These are phyloP conservation scores for Tubosaeta sp. DNA, from an alignment of 768 basidiomycete genomes.

Conservation along the genomic window DNA sequence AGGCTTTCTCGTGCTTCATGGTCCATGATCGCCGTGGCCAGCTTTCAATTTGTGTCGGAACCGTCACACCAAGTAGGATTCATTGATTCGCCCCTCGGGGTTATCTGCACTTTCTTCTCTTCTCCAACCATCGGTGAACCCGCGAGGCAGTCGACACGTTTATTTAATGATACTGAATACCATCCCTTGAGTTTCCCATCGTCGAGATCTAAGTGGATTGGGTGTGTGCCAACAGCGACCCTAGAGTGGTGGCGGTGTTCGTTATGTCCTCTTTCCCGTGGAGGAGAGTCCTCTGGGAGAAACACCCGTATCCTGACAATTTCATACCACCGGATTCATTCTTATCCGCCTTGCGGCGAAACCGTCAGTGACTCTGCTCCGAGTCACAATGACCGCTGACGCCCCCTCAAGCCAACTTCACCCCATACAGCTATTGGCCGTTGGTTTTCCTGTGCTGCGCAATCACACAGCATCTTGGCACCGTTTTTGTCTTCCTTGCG, in stretches of 20 bases:
- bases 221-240: background rate
- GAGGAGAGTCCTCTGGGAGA: conserved; percentile 79
- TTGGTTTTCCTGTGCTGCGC: conserved; percentile 67
- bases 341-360: conserved; percentile 71
- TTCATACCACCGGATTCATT: conserved; percentile 74
- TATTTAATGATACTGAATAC: conserved; percentile 26
- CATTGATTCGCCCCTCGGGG: conserved; percentile 30
- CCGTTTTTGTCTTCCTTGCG: conserved; percentile 76
- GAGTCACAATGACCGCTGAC: conserved; percentile 12
- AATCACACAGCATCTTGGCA: conserved; percentile 80
- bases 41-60: conserved; percentile 30
- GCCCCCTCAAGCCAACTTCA: conserved; percentile 62
- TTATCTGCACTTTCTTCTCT: conserved; percentile 22
- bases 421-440: conserved; percentile 71
- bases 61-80: conserved; percentile 23
- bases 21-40: conserved; percentile 28
- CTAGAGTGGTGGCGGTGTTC: background rate
- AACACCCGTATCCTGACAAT: conserved; percentile 76
- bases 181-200: conserved; percentile 10
- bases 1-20: conserved; percentile 33
- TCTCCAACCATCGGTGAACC: conserved; percentile 20
- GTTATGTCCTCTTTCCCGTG: conserved; percentile 41
- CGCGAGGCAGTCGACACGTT: conserved; percentile 32
- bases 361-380: conserved; percentile 50
- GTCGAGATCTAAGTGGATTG: background rate